A percentile compares a stretch with the other conserved stretches of the same genome.
phyloP scores from a whole-genome alignment of 2,329 filamentous ascomycete species.

The Stagonosporopsis chrysanthemi region DNA sequence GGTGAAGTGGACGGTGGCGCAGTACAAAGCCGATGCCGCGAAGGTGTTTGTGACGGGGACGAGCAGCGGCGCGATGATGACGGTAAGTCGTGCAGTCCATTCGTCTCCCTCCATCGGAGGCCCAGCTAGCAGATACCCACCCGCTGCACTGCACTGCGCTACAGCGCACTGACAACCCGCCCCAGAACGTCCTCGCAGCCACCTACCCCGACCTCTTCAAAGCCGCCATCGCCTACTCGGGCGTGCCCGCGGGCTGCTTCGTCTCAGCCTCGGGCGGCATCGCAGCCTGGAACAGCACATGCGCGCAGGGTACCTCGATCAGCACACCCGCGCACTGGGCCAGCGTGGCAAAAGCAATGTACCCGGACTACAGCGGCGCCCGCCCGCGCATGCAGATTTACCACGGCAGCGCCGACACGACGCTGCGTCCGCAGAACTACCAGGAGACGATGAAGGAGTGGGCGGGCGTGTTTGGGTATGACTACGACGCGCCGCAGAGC shows the following conservation, averaged over 20 bases:
- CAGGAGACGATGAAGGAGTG: conserved; percentile 58
- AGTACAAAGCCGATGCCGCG: conserved; percentile 60
- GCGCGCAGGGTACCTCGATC: conserved; percentile 58
- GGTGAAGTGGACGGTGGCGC: conserved; percentile 61
- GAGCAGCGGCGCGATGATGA: conserved; percentile 66
- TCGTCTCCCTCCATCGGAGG: too few relatives aligned
- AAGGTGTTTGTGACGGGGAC: conserved; percentile 64
- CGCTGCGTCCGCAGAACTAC: conserved; percentile 62
- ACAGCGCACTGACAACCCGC: conserved; percentile 7
- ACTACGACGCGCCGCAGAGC: conserved; percentile 42
- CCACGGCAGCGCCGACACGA: conserved; percentile 62
- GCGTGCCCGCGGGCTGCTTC: conserved; percentile 64
- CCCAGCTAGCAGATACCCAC: too few relatives aligned
- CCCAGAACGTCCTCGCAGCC: conserved; percentile 57
- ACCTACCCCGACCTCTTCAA: conserved; percentile 64
- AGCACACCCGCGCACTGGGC: conserved; percentile 59
- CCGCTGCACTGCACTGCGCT: too few relatives aligned
- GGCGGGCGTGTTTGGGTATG: conserved; percentile 44
- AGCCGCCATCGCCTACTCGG: conserved; percentile 60
- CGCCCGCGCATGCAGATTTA: conserved; percentile 66
- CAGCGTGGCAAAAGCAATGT: conserved; percentile 54
- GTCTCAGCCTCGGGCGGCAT: conserved; percentile 53
- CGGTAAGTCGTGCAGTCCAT: conserved; percentile 36
- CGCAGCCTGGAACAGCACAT: conserved; percentile 61
- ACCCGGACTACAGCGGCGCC: conserved; percentile 58